A percentile compares a stretch with the other conserved stretches of the same genome.
These are phyloP conservation scores for Aspergillus affinis DNA, from an alignment of 495 filamentous ascomycete genomes.

Conservation along the genomic window DNA sequence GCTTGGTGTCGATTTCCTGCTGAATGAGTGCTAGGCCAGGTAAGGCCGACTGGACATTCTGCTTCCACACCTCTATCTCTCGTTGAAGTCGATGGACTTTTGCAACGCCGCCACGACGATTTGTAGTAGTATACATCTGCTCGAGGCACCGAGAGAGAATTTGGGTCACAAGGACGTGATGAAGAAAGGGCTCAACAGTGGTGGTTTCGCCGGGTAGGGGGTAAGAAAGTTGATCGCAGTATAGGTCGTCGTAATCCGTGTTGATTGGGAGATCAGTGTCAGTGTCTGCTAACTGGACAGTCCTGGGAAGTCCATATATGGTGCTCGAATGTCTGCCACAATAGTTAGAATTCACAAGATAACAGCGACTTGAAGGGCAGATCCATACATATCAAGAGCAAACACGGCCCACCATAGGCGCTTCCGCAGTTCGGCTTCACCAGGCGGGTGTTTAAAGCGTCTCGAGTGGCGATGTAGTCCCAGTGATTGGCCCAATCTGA, in stretches of 20 bases:
- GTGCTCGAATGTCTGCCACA: not conserved
- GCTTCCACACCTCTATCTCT: slow-evolving; percentile 2
- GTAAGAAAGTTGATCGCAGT: not conserved
- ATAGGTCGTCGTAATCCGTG: not conserved
- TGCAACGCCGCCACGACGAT: not conserved
- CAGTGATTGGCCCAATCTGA: slow-evolving; percentile 15
- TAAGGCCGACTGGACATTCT: not conserved
- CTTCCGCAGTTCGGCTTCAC: slow-evolving; percentile 18
- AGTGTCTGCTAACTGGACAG: not conserved
- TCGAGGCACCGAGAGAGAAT: slow-evolving; percentile 1
- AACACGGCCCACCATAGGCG: slow-evolving; percentile 22
- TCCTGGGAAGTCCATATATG: slow-evolving; percentile 2
- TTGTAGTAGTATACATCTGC: slow-evolving; percentile 4
- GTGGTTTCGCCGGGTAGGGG: slow-evolving; percentile 3
- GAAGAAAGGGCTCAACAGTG: slow-evolving; percentile 2
- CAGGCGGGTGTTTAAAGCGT: slow-evolving; percentile 13
- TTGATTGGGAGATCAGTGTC: slow-evolving; percentile 6
- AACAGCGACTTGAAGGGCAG: too few species aligned
- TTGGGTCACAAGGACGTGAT: not conserved
- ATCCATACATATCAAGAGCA: slow-evolving; percentile 13
- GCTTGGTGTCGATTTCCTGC: not conserved
- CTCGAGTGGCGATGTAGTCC: slow-evolving; percentile 18
- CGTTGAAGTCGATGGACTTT: not conserved
- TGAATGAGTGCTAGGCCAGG: not conserved
- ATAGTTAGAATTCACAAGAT: not conserved